A percentile compares a stretch with the other conserved stretches of the same genome.
These are phyloP conservation scores for Zychaea mexicana DNA, from an alignment of 371 early-diverging fungal species.

Conservation along the genomic window DNA sequence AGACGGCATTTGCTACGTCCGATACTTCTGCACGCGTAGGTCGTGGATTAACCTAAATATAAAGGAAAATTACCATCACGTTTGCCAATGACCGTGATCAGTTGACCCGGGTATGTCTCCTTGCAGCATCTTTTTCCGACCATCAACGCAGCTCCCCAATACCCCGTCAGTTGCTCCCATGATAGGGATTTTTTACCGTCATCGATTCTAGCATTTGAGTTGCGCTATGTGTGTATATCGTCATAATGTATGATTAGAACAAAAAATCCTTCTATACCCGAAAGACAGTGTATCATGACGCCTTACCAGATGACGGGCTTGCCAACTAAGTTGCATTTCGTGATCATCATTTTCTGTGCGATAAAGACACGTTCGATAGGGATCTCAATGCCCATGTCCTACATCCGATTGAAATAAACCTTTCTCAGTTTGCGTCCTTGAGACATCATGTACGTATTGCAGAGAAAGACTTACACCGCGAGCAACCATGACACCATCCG, in stretches of 20 bases:
- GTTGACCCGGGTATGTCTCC: not conserved
- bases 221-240: constrained; percentile 72
- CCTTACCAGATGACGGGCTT: constrained; percentile 94
- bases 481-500: constrained; percentile 99
- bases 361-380: constrained; percentile 91
- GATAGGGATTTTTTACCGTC: constrained; percentile 60
- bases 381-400: constrained; percentile 97
- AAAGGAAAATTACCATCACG: too few relatives aligned
- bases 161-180: not conserved
- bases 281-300: too few relatives aligned
- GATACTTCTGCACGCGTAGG: constrained; percentile 99
- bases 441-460: too few relatives aligned
- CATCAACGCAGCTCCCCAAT: too few relatives aligned
- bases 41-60: constrained; percentile 75
- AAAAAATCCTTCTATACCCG: too few relatives aligned
- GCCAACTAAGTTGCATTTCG: constrained; percentile 90
- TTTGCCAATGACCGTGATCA: too few relatives aligned
- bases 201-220: constrained; percentile 99
- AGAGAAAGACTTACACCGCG: constrained; percentile 79
- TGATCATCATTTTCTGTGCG: constrained; percentile 97
- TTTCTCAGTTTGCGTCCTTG: not conserved
- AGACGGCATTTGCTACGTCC: constrained; percentile 98
- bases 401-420: not conserved
- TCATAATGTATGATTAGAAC: not conserved
- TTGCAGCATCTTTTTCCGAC: not conserved